Base-by-base conservation (phyloP, 2,329 filamentous ascomycete species). In the Botrytis hyacinthi region DNA sequence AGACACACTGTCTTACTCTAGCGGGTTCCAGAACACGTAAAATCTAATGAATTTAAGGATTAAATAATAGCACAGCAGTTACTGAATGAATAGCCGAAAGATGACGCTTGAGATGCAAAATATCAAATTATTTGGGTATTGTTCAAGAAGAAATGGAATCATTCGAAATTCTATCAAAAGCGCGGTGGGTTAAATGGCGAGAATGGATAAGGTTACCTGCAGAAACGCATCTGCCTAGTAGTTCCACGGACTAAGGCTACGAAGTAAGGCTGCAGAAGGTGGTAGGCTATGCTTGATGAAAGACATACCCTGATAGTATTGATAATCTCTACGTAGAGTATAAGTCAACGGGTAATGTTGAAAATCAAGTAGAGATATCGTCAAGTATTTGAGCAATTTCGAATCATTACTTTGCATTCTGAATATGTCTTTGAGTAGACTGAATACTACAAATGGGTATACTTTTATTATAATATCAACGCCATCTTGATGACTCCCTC, bases 401-500 rank as follows among this genome's bases (percentile, higher is more conserved):
- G 3, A 20, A 40, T 40, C 32, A 54, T 54, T 54, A 18, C 22
- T 40, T 48, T 48, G 37, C 16, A 5, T 22, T 22, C 4, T 22
- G 20, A 14, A 40, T 44, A 20, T 54, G 26, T 5, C 12, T 29
- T 48, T 54, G 8, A 67, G 46, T 12, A 57, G 51, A 16, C 66
- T 29, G 42, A 70, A 59, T 46, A 20, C 40, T 61, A 10, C 37
- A 22, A 10, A 26, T 46, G 68, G 68, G 54, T 70, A 70, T 70
- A 62, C 20, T 61, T 60, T 62, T 29, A 7, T 32, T 22, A 29
- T 26, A 32, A 12, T 42, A 20, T 18, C n/a, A 69, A 69, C 66
- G 48, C 66, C 66, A 42, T 69, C 32, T 37, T n/a, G 40, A 69
- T 57, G 40, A 42, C 10, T 37, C 65, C 66, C 35, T 46, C 6